Conservation (phyloP, 164 flowering plant species). For the Platanus orientalis region DNA sequence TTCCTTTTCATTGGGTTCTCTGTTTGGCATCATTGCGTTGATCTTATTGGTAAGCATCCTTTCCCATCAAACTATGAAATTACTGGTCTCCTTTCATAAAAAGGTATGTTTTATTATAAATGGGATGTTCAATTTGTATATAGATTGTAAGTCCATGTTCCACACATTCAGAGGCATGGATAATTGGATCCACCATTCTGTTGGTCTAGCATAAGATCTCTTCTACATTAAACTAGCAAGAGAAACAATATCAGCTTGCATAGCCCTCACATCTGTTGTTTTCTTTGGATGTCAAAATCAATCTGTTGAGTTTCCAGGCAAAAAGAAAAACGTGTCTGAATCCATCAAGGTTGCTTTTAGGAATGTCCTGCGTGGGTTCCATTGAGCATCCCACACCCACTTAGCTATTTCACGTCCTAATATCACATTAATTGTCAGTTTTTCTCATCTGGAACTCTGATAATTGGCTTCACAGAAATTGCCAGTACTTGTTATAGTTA, state of each 20-base stretch:
- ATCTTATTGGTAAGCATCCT: constrained; percentile 20
- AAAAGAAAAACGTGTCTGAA: background rate
- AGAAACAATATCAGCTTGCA: background rate
- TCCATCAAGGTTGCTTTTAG: background rate
- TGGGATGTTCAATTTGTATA: too few species aligned
- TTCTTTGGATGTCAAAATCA: background rate
- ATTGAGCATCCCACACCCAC: too few species aligned
- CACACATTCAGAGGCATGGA: too few species aligned
- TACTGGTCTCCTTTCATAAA: background rate
- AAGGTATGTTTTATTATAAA: too few species aligned
- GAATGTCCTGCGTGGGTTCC: background rate
- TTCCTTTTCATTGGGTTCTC: background rate
- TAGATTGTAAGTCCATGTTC: too few species aligned
- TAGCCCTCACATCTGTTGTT: background rate
- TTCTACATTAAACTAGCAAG: too few species aligned
- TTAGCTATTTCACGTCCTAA: too few species aligned
- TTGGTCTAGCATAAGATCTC: background rate
- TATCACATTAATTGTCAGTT: too few species aligned
- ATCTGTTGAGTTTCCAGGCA: too few species aligned
- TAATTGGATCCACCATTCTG: background rate
- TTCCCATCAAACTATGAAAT: background rate
- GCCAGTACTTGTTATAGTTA: too few species aligned
- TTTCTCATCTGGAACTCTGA: too few species aligned
- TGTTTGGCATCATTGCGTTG: background rate
- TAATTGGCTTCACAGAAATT: too few species aligned